Evolutionary conservation across 306 rosid species (phyloP), one percentile per base, ranked within the genome.

Genomic region (Castanea mollissima): DNA sequence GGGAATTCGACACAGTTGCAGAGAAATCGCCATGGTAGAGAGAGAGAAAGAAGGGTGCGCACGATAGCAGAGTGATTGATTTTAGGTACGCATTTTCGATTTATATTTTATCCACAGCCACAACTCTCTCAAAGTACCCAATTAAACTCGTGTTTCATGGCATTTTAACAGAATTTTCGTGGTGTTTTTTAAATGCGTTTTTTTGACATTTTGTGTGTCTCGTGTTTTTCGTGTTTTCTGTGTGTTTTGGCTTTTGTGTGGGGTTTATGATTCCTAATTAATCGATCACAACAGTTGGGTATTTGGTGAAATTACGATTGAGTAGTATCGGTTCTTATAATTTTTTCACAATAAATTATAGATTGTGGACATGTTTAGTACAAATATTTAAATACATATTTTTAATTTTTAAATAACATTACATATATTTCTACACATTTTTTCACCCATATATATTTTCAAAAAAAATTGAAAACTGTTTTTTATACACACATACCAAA

Each of bases 11-110:
- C 81, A 84, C 51, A 91, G 85, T 69, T 96, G 90, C 49, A 88
- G 80, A 58, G 86, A 76, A 86, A 91, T 63, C 44, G 98, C 96
- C 99, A 96, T 95, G 31, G 85, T 15, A 67, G 78, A 18, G 2
- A 4, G 49, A 14, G 20, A 9, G 10, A 44, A 0, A 34, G 23
- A 55, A 0, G 1, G 9, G 29, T 9, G 78, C 32, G 74, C 70
- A n/a, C 4, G 59, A 46, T 20, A 59, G 55, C 55, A 19, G 27
- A n/a, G 41, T 20, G 27, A 4, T 46, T 9, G 35, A 2, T 41
- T 11, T 8, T 51, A 76, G 23, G 63, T 49, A 75, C n/a, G 74
- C 58, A 20, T 69, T 79, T 79, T 8, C 46, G 11, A 2, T 41
- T 41, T 41, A 8, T 8, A 38, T 8, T 41, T 82, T 82, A 84